A percentile compares a stretch with the other conserved stretches of the same genome.
Evolutionary conservation across 140 eudicot genomes (phyloP).

Genomic region (Erigeron philadelphicus): DNA sequence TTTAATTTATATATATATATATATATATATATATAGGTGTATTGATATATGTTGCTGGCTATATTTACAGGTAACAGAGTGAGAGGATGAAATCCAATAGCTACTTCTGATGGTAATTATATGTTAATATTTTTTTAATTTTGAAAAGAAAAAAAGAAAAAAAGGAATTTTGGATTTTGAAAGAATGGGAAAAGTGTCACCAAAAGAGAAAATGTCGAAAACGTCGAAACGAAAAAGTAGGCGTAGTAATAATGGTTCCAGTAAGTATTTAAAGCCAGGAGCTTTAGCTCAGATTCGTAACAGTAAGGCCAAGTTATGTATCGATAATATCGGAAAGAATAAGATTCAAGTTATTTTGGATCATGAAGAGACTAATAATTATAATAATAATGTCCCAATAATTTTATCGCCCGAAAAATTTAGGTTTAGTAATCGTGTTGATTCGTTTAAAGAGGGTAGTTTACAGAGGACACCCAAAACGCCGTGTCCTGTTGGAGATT

Average conservation of each 20-base stretch:
- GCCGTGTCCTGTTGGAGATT: conserved; percentile 41
- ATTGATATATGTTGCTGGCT: neutral
- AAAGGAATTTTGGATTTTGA: neutral
- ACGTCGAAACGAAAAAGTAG: conserved; percentile 48
- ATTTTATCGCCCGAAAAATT: conserved; percentile 62
- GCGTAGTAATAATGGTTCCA: conserved; percentile 41
- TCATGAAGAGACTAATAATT: conserved; percentile 25
- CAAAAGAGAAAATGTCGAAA: conserved; percentile 40
- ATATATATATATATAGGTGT: neutral
- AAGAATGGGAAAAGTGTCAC: conserved; percentile 80
- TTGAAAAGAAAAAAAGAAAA: neutral
- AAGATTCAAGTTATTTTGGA: conserved; percentile 44
- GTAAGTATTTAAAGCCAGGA: conserved; percentile 86
- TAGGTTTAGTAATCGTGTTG: conserved; percentile 31
- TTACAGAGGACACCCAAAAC: conserved; percentile 70
- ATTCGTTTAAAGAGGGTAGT: conserved; percentile 37
- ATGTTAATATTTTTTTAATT: neutral
- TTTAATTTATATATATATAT: neutral
- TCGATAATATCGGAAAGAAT: conserved; percentile 53
- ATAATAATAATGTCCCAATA: conserved; percentile 30
- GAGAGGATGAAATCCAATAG: conserved; percentile 28
- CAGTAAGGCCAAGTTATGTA: conserved; percentile 56
- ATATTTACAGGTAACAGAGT: conserved; percentile 15
- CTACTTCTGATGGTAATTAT: conserved; percentile 25
- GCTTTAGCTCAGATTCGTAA: conserved; percentile 92